Evolutionary conservation across 202 grass and related monocot species (phyloP).

Genomic region (Zoysia matrella): DNA sequence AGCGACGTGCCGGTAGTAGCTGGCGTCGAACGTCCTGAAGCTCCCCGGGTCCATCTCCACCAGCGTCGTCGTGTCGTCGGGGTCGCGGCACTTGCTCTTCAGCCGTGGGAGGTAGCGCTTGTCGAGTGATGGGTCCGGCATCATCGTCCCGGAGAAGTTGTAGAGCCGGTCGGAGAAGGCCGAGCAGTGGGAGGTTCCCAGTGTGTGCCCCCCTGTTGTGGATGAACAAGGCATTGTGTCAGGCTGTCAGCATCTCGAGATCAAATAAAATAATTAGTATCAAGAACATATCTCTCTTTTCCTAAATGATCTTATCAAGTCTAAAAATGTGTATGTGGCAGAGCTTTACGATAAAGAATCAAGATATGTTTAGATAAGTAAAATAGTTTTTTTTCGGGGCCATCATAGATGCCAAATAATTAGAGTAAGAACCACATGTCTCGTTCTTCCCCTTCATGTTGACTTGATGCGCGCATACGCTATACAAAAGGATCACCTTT

Average conservation of each 20-base stretch:
- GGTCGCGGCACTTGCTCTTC: constrained; percentile 59
- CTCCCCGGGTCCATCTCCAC: constrained; percentile 57
- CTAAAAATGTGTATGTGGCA: neutral
- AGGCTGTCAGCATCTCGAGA: neutral
- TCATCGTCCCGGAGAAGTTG: constrained; percentile 57
- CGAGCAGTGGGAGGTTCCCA: constrained; percentile 79
- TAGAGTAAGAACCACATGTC: constrained; percentile 5
- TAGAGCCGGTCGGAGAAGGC: constrained; percentile 66
- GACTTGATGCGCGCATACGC: constrained; percentile 6
- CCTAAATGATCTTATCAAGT: neutral
- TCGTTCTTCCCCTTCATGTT: constrained; percentile 4
- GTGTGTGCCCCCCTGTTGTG: constrained; percentile 70
- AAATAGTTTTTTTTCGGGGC: neutral
- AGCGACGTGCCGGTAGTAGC: constrained; percentile 66
- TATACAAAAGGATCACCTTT: constrained; percentile 39
- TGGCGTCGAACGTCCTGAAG: constrained; percentile 77
- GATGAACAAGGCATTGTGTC: neutral
- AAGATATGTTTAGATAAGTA: neutral
- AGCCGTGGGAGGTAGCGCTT: constrained; percentile 53
- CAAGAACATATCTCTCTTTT: neutral
- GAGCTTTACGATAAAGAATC: neutral
- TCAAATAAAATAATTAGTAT: neutral
- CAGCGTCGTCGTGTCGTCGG: constrained; percentile 36
- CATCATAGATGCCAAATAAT: neutral
- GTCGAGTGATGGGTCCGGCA: constrained; percentile 62